These are phyloP conservation scores for Solanum habrochaites DNA, from an alignment of 257 asterid species.

Conservation along the genomic window DNA sequence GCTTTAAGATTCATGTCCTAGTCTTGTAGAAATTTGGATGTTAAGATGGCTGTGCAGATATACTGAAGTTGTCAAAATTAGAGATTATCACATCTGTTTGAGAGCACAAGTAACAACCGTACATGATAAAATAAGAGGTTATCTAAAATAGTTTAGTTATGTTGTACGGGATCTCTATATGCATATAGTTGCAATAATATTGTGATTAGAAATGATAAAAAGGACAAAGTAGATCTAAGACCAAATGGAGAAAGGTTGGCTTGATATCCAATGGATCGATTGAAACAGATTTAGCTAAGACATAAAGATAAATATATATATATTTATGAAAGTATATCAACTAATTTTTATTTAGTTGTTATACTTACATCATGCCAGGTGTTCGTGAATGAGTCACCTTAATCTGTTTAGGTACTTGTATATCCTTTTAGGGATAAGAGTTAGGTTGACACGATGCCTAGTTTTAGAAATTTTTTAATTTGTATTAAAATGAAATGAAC, in stretches of 20 bases:
- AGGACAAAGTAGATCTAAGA: not conserved
- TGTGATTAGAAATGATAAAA: not conserved
- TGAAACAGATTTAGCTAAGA: not conserved
- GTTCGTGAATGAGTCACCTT: not conserved
- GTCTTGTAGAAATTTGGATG: not conserved
- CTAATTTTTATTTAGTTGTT: not conserved
- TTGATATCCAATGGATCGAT: not conserved
- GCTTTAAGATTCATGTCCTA: not conserved
- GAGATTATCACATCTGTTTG: not conserved
- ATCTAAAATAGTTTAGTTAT: not conserved
- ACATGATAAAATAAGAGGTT: not conserved
- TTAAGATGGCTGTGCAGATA: not conserved
- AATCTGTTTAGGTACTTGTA: not conserved
- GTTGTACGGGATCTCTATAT: not conserved
- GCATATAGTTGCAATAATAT: not conserved
- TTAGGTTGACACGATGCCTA: not conserved
- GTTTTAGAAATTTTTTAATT: not conserved
- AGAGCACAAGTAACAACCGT: not conserved
- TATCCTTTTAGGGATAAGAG: not conserved
- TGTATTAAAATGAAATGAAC: not conserved
- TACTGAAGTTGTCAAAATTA: not conserved
- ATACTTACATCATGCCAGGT: not conserved
- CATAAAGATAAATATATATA: not conserved
- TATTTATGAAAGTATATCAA: not conserved
- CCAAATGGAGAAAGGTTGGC: not conserved